These are phyloP conservation scores for Alternaria gaisen DNA, from an alignment of 2,329 filamentous ascomycete species.

Conservation along the genomic window DNA sequence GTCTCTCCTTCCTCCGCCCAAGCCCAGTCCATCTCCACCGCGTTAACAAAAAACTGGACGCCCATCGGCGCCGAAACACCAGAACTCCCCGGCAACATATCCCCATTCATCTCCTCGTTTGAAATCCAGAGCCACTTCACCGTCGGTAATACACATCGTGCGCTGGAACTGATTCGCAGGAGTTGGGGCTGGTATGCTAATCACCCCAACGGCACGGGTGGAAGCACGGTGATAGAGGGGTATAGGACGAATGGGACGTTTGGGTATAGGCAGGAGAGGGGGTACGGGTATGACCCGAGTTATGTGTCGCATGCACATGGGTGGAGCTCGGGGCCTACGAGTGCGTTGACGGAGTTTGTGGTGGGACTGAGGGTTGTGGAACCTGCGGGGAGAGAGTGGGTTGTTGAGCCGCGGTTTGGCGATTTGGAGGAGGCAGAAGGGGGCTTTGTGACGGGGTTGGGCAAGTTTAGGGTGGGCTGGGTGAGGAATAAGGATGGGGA, in stretches of 20 bases:
- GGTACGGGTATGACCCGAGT: slow-evolving; percentile 45
- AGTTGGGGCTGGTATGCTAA: slow-evolving; percentile 46
- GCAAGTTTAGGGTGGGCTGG: slow-evolving; percentile 20
- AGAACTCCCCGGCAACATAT: slow-evolving; percentile 50
- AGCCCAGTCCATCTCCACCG: slow-evolving; percentile 20
- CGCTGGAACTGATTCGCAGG: slow-evolving; percentile 40
- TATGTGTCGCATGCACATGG: slow-evolving; percentile 50
- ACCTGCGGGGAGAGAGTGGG: slow-evolving; percentile 35
- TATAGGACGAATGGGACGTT: slow-evolving; percentile 50
- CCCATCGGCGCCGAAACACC: slow-evolving; percentile 42
- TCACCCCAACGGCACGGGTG: slow-evolving; percentile 45
- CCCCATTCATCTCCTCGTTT: slow-evolving; percentile 48
- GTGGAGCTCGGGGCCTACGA: slow-evolving; percentile 44
- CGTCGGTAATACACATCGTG: slow-evolving; percentile 27
- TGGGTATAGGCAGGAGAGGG: slow-evolving; percentile 44
- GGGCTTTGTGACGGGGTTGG: slow-evolving; percentile 30
- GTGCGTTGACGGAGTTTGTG: slow-evolving; percentile 18
- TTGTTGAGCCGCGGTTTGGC: slow-evolving; percentile 32
- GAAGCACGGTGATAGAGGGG: slow-evolving; percentile 48
- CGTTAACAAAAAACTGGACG: slow-evolving; percentile 36
- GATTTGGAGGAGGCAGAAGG: slow-evolving; percentile 25
- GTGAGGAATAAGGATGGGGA: neutral
- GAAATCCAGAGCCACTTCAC: slow-evolving; percentile 49
- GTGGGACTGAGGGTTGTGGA: slow-evolving; percentile 14
- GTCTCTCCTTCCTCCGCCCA: slow-evolving; percentile 19